A percentile compares a stretch with the other conserved stretches of the same genome.
phyloP scores from a whole-genome alignment of 2,329 filamentous ascomycete genomes.

The Xylaria multiplex region DNA sequence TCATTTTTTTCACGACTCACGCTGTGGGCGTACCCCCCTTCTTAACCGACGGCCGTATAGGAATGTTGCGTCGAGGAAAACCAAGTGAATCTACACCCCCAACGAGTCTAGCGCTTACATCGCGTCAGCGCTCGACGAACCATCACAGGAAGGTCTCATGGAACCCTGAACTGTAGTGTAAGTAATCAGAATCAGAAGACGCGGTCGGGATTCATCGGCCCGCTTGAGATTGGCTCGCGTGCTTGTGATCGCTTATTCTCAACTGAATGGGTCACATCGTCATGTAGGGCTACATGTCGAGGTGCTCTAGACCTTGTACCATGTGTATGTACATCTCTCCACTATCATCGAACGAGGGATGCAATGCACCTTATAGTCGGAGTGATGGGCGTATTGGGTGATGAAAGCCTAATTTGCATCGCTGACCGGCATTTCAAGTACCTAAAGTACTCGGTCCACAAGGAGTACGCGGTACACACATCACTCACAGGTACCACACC shows the following conservation, averaged over 20 bases:
- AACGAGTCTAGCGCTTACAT: slow-evolving; percentile 40
- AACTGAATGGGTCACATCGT: slow-evolving; percentile 23
- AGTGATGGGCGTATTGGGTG: slow-evolving; percentile 7
- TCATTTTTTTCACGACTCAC: slow-evolving; percentile 13
- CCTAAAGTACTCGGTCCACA: slow-evolving; percentile 2
- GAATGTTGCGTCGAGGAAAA: slow-evolving; percentile 30
- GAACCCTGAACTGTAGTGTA: slow-evolving; percentile 16
- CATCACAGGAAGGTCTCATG: slow-evolving; percentile 36
- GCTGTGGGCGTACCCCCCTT: slow-evolving; percentile 15
- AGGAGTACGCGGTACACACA: slow-evolving; percentile 17
- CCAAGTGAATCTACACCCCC: slow-evolving; percentile 30
- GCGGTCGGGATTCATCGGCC: slow-evolving; percentile 17
- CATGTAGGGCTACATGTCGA: slow-evolving; percentile 34
- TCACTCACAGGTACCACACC: slow-evolving; percentile 26
- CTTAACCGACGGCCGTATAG: slow-evolving; percentile 20
- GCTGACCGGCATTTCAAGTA: slow-evolving; percentile 21
- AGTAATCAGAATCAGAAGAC: slow-evolving; percentile 32
- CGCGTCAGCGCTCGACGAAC: slow-evolving; percentile 34
- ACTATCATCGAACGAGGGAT: slow-evolving; percentile 6
- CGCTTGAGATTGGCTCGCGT: slow-evolving; percentile 23
- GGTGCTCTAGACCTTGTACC: slow-evolving; percentile 21
- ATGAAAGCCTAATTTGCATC: slow-evolving; percentile 21
- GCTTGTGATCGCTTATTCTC: slow-evolving; percentile 26
- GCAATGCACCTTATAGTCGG: slow-evolving; percentile 21
- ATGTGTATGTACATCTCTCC: slow-evolving; percentile 8